phyloP scores from a whole-genome alignment of 192 early-diverging fungal genomes.

The Neocallimastix lanati region DNA sequence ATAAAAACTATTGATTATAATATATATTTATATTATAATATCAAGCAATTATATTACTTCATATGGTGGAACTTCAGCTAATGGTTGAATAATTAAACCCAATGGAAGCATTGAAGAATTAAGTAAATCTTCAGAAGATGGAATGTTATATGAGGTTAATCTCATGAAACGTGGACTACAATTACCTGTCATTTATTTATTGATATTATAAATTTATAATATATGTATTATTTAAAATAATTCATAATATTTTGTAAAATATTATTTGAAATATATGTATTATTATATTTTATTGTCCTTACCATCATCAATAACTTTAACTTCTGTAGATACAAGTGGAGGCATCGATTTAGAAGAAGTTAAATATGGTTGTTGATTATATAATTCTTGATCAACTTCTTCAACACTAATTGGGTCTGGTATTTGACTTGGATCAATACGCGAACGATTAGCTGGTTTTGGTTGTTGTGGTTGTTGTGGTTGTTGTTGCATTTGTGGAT shows the following conservation, averaged over 20 bases:
- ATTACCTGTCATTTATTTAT: conserved; percentile 29
- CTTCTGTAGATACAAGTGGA: conserved; percentile 64
- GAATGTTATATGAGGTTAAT: conserved; percentile 72
- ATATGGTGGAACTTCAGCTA: conserved; percentile 57
- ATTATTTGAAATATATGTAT: no score
- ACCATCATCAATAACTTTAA: conserved; percentile 75
- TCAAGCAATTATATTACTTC: no score
- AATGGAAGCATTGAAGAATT: conserved; percentile 64
- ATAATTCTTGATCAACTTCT: conserved; percentile 54
- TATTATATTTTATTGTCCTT: neutral
- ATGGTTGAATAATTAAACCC: conserved; percentile 76
- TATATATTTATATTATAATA: no score
- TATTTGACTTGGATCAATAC: conserved; percentile 87
- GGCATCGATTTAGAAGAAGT: conserved; percentile 48
- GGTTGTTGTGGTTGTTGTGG: conserved; percentile 5
- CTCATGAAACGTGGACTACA: conserved; percentile 80
- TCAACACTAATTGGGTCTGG: conserved; percentile 77
- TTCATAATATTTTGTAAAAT: no score
- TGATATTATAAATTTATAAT: neutral
- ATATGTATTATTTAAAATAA: no score
- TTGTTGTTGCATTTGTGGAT: neutral
- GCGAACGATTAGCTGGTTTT: conserved; percentile 4
- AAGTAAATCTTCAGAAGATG: conserved; percentile 59
- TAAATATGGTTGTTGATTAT: conserved; percentile 42
- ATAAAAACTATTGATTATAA: neutral